A percentile compares a stretch with the other conserved stretches of the same genome.
Conservation (phyloP, 352 stramenopile genomes). For the Phytopythium kandeliae region DNA sequence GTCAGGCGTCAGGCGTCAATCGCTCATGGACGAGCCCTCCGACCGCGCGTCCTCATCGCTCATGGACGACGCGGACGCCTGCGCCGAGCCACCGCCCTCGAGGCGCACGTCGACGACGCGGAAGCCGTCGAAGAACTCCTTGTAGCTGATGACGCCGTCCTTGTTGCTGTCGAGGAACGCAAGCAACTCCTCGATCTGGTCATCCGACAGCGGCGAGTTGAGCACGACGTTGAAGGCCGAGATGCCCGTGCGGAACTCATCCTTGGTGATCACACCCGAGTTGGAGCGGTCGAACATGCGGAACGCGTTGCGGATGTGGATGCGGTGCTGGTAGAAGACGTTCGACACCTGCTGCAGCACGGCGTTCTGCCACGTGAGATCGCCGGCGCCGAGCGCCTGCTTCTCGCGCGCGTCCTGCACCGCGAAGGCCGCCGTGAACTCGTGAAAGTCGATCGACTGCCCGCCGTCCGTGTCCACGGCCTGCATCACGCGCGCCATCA, state of each 20-base stretch:
- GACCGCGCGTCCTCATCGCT: not conserved
- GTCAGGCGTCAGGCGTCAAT: no score
- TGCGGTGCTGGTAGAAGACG: constrained; percentile 92
- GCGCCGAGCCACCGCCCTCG: constrained; percentile 19
- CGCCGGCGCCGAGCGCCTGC: constrained; percentile 39
- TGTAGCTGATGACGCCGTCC: constrained; percentile 91
- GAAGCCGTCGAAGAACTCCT: constrained; percentile 93
- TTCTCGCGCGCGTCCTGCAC: constrained; percentile 79
- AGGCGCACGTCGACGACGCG: constrained; percentile 76
- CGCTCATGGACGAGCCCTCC: not conserved
- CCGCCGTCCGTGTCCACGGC: constrained; percentile 87
- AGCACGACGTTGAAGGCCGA: constrained; percentile 86
- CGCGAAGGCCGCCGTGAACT: constrained; percentile 89
- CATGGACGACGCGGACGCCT: constrained; percentile 1
- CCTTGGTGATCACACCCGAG: constrained; percentile 63
- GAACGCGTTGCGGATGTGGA: constrained; percentile 90
- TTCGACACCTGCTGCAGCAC: constrained; percentile 93
- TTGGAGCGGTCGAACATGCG: constrained; percentile 90
- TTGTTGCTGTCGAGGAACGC: constrained; percentile 85
- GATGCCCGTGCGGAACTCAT: constrained; percentile 86
- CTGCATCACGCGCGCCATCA: constrained; percentile 74
- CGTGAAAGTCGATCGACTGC: constrained; percentile 89
- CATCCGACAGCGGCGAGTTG: constrained; percentile 86
- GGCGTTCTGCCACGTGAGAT: constrained; percentile 88
- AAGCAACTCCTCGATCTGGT: constrained; percentile 90